These are phyloP conservation scores for Erythrophleum ivorense DNA, from an alignment of 331 rosid genomes.

Conservation along the genomic window DNA sequence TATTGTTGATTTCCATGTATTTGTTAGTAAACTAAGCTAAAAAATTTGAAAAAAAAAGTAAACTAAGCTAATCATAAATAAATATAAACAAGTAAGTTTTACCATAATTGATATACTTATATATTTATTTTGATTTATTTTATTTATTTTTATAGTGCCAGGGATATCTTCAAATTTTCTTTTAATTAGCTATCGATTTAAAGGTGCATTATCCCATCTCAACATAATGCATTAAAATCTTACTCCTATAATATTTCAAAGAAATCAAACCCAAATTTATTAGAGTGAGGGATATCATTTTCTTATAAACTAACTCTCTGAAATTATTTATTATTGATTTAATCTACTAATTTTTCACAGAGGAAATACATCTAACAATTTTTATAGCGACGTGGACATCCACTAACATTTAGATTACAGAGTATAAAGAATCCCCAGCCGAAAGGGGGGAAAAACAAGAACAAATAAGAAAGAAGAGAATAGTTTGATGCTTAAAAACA, in stretches of 20 bases:
- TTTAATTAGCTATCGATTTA: not conserved
- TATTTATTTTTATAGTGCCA: not conserved
- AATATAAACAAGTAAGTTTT: too few species aligned
- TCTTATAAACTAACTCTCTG: too few species aligned
- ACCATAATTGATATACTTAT: not conserved
- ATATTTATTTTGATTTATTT: not conserved
- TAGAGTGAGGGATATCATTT: too few species aligned
- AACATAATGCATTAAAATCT: too few species aligned
- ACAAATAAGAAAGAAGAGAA: not conserved
- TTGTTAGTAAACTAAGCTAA: too few species aligned
- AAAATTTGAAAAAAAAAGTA: not conserved
- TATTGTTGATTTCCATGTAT: not conserved
- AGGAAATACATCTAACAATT: not conserved
- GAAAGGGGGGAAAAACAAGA: not conserved
- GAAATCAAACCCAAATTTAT: too few species aligned
- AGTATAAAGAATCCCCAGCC: not conserved
- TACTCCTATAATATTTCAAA: too few species aligned
- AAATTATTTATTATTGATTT: too few species aligned
- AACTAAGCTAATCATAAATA: not conserved
- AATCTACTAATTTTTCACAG: not conserved
- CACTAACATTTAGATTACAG: not conserved
- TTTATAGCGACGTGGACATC: too few species aligned
- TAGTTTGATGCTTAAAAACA: conserved; percentile 11
- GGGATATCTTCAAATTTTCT: not conserved
- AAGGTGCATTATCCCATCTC: not conserved